A percentile compares a stretch with the other conserved stretches of the same genome.
Conservation (phyloP, 106 monocot species). For the Acanthochlamys bracteata region DNA sequence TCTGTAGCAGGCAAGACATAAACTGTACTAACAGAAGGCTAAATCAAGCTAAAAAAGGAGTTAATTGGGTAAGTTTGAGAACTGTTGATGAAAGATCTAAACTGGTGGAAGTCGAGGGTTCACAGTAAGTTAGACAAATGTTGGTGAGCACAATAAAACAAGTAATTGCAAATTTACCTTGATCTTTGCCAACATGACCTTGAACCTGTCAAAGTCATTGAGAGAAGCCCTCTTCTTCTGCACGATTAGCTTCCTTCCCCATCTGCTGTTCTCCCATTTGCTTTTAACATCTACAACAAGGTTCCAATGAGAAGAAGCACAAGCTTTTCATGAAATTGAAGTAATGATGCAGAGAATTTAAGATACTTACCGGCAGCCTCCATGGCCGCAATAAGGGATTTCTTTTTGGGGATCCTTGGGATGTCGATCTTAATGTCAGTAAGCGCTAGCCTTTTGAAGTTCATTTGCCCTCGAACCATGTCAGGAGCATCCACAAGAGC, state of each 20-base stretch:
- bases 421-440: conserved; percentile 91
- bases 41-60: not conserved
- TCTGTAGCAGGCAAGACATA: no score
- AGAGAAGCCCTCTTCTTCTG: conserved; percentile 75
- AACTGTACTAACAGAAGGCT: not conserved
- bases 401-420: conserved; percentile 75
- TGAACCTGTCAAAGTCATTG: conserved; percentile 82
- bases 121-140: not conserved
- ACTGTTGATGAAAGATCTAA: no score
- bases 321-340: no score
- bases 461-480: conserved; percentile 75
- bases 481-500: conserved; percentile 85
- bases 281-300: conserved; percentile 59
- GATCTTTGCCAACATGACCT: conserved; percentile 80
- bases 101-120: not conserved
- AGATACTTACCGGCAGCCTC: conserved; percentile 51
- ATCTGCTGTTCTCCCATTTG: conserved; percentile 81
- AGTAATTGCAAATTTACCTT: conserved; percentile 30
- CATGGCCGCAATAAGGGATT: conserved; percentile 65
- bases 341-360: no score
- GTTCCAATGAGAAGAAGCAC: not conserved
- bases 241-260: conserved; percentile 82
- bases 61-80: no score
- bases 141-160: not conserved
- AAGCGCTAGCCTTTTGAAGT: conserved; percentile 80